Base-by-base conservation (phyloP, 148 eudicot genomes). In the Cornus suecica region DNA sequence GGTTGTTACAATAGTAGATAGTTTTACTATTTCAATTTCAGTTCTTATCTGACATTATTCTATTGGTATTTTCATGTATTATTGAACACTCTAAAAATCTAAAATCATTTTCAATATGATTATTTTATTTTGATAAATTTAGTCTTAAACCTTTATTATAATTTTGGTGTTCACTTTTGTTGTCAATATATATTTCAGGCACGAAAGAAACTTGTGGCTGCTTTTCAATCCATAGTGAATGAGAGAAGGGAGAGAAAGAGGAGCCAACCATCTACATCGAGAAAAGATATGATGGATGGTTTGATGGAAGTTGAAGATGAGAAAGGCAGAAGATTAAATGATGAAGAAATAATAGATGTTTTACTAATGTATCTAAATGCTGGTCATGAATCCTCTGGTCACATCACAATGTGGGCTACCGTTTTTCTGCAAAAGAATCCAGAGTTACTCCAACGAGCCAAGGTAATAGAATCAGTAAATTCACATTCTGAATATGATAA, bases 331-430 rank as follows among this genome's bases (percentile, higher is more conserved):
- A 90, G 65, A 70, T 81, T 95, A 66, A 85, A 81, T 4, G 96
- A 95, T 54, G 92, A 91, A 65, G 99, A 95, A 78, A 91, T 95
- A 34, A 95, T 89, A 10, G 99, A 95, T 80, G 63, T 88, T 22
- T 72, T 95, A 62, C 71, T 95, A 14, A 91, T 92, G 97, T 95
- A 95, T 83, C 82, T 92, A 65, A 95, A 95, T 85, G 99, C 97
- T 20, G 97, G 97, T 64, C 99, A 95, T 86, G 97, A 95, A 85
- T 92, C 99, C 29, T 95, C 99, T 1, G 99, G 91, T 72, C 97
- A 95, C 71, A 88, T 88, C 66, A 87, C 88, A 27, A 95, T 83
- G 87, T 95, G 99, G 99, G 92, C 97, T n/a, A 87, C 92, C 37
- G 66, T 90, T 65, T 83, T 91, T 30, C 77, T 95, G 42, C 97